Evolutionary conservation across 192 early-diverging fungal species (phyloP).

Genomic region (Radiomyces spectabilis): DNA sequence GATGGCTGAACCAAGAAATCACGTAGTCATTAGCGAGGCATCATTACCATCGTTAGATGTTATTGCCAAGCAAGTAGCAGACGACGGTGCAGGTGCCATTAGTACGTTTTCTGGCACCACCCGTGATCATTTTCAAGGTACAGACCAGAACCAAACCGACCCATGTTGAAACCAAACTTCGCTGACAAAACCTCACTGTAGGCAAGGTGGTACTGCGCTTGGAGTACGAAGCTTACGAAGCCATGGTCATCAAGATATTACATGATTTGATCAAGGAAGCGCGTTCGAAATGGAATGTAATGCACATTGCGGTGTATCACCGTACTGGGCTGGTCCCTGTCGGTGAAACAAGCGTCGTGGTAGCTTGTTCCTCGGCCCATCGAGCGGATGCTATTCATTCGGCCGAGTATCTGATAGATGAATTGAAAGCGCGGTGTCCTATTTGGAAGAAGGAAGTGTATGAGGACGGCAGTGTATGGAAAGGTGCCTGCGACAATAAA

Average conservation of each 20-base stretch:
- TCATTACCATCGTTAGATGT: conserved; percentile 44
- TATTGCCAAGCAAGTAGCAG: conserved; percentile 55
- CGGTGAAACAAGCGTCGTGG: conserved; percentile 74
- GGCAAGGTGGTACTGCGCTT: conserved; percentile 65
- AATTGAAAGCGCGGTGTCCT: conserved; percentile 78
- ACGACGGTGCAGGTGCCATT: conserved; percentile 76
- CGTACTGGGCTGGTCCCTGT: conserved; percentile 71
- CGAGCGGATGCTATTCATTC: conserved; percentile 70
- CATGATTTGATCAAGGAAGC: conserved; percentile 53
- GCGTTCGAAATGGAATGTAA: conserved; percentile 54
- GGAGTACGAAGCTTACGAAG: conserved; percentile 81
- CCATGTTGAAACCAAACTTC: not conserved
- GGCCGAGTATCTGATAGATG: conserved; percentile 77
- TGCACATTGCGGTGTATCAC: conserved; percentile 73
- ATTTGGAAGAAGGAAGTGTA: conserved; percentile 96
- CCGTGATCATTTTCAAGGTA: conserved; percentile 74
- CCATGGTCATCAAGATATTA: conserved; percentile 78
- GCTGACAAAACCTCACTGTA: conserved; percentile 4
- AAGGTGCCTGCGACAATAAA: conserved; percentile 22
- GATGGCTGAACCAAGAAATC: no score
- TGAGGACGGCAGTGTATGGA: conserved; percentile 60
- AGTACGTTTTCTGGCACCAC: conserved; percentile 87
- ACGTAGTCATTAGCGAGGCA: conserved; percentile 18
- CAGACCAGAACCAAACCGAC: not conserved
- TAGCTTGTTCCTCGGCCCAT: conserved; percentile 75